phyloP scores from a whole-genome alignment of 495 filamentous ascomycete genomes.

The Penicillium coprophilum region DNA sequence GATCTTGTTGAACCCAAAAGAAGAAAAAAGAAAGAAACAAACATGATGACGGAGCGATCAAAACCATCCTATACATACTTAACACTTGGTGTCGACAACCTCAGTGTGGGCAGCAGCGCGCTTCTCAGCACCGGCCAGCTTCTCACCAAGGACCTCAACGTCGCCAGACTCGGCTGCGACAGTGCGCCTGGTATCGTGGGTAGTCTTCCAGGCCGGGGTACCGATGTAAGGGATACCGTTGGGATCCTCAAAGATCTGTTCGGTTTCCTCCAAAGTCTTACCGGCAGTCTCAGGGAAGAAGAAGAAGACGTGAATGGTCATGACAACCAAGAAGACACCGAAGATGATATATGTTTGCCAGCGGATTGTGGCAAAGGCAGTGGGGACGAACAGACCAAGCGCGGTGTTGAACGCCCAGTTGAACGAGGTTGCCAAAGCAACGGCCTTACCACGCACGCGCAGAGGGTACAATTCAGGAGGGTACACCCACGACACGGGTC shows the following conservation, averaged over 20 bases:
- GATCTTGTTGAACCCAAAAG: neutral
- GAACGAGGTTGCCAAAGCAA: slow-evolving; percentile 63
- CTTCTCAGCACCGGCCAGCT: slow-evolving; percentile 23
- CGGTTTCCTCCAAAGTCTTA: slow-evolving; percentile 77
- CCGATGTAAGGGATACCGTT: slow-evolving; percentile 62
- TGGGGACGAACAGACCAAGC: slow-evolving; percentile 70
- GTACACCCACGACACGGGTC: slow-evolving; percentile 65
- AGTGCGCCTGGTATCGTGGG: slow-evolving; percentile 28
- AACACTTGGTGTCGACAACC: slow-evolving; percentile 7
- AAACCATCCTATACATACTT: neutral
- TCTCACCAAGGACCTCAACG: slow-evolving; percentile 28
- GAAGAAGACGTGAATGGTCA: slow-evolving; percentile 74
- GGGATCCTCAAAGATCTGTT: slow-evolving; percentile 65
- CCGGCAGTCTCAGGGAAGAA: slow-evolving; percentile 78
- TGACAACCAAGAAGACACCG: slow-evolving; percentile 66
- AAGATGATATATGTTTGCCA: slow-evolving; percentile 77
- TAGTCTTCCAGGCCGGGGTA: slow-evolving; percentile 67
- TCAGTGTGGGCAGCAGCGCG: slow-evolving; percentile 19
- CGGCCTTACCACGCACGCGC: slow-evolving; percentile 60
- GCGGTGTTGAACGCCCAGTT: slow-evolving; percentile 83
- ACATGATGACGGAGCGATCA: neutral
- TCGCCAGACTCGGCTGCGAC: slow-evolving; percentile 26
- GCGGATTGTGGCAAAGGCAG: slow-evolving; percentile 65
- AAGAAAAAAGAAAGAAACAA: neutral
- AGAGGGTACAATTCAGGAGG: slow-evolving; percentile 68